Percentiles rank a stretch among this genome's conserved stretches.
phyloP scores from a whole-genome alignment of 192 early-diverging fungal species.

The Coemansia sp. region DNA sequence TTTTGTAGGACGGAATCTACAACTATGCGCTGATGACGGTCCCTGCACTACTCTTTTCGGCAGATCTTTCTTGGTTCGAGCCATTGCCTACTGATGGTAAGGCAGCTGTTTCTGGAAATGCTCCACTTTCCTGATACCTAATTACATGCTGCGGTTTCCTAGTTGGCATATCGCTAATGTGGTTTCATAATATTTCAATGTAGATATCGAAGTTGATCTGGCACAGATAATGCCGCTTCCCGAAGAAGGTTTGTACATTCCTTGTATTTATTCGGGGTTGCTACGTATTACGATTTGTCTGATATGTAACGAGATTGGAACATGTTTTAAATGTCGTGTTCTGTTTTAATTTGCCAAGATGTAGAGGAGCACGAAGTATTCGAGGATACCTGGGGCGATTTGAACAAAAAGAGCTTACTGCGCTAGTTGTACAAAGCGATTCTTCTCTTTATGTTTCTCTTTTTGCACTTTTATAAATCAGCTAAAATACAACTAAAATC shows the following conservation, averaged over 20 bases:
- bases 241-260: conserved; percentile 28
- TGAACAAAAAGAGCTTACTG: conserved; percentile 23
- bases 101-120: background rate
- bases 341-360: background rate
- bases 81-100: conserved; percentile 34
- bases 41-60: conserved; percentile 28
- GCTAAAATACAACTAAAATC: too few relatives aligned
- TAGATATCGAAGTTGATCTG: conserved; percentile 46
- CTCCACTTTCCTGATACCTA: background rate
- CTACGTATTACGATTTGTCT: too few relatives aligned
- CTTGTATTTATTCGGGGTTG: too few relatives aligned
- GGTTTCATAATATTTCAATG: too few relatives aligned
- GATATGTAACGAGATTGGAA: too few relatives aligned
- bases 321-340: too few relatives aligned
- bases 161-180: too few relatives aligned
- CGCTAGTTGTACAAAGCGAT: background rate
- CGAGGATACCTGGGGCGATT: conserved; percentile 32
- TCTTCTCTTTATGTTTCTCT: background rate
- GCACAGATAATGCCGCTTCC: conserved; percentile 45
- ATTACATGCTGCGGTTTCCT: too few relatives aligned
- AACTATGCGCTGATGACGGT: conserved; percentile 42
- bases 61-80: conserved; percentile 39
- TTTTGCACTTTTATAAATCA: background rate
- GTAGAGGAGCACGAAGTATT: conserved; percentile 19
- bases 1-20: conserved; percentile 33